Evolutionary conservation across 345 rosid genomes (phyloP), one percentile per base, ranked within the genome.

Genomic region (Populus deltoides): DNA sequence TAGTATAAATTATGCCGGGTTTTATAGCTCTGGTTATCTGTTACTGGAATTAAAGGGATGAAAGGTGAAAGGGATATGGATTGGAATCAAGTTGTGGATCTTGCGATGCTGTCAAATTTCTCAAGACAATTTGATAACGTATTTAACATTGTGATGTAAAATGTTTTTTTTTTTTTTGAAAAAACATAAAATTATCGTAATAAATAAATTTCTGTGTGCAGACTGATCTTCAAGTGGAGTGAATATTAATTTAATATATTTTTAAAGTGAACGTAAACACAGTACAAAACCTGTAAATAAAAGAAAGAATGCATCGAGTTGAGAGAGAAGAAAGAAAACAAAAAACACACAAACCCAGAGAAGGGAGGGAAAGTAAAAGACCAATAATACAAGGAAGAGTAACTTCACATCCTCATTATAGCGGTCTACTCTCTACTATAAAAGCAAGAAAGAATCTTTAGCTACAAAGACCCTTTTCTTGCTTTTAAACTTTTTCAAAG

Each of bases 361-460:
- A 24, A 33, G 39, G 68, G 71, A 51, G 63, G 66, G 66, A 20
- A 72, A 72, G 66, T 33, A 36, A 73, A 66, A 51, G 31, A 39
- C 18, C 38, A 43, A 74, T 39, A 25, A 45, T 55, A 39, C 22
- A 68, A 66, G 41, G 41, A 74, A 73, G 73, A 49, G 84, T 72
- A 81, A 78, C 68, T 75, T 82, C 73, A 61, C 72, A 77, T 79
- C 59, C 27, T 73, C 27, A 70, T 17, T 67, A 57, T 45, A 45
- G 66, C 67, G 33, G 41, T 69, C 33, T 20, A 51, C 76, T 59
- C 70, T 57, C 43, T 68, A 31, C 72, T 49, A 20, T 47, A 77
- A 66, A 72, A 72, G 66, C 71, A 79, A 78, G 81, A 84, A 76
- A 80, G 81, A 84, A 73, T 73, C 81, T 66, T 84, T 72, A 25